phyloP scores from a whole-genome alignment of 305 asterid species.

The Stenogyne calaminthoides region DNA sequence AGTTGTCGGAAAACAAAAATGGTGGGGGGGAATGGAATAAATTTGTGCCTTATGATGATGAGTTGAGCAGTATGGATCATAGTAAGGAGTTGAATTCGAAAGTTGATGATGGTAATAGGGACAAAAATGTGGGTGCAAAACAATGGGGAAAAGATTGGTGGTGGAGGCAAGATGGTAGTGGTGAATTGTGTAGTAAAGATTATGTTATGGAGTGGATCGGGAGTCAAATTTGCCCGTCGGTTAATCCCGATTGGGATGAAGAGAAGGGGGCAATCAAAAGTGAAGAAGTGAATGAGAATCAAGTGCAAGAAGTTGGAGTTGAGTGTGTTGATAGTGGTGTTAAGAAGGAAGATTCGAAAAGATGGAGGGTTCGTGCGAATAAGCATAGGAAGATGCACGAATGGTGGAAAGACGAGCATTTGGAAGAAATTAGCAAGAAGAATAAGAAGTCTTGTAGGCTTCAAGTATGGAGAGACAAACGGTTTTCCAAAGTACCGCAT shows the following conservation, averaged over 20 bases:
- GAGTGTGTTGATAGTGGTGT: slow-evolving; percentile 33
- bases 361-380: slow-evolving; percentile 36
- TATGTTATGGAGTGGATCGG: slow-evolving; percentile 98
- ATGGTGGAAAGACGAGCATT: slow-evolving; percentile 96
- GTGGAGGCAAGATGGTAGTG: slow-evolving; percentile 98
- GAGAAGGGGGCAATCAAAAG: slow-evolving; percentile 51
- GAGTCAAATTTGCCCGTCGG: slow-evolving; percentile 67
- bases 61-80: slow-evolving; percentile 46
- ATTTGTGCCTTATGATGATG: slow-evolving; percentile 60
- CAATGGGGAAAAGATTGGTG: slow-evolving; percentile 99
- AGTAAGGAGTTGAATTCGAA: slow-evolving; percentile 57
- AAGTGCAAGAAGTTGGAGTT: slow-evolving; percentile 34
- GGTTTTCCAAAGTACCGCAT: slow-evolving; percentile 51
- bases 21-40: slow-evolving; percentile 51
- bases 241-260: slow-evolving; percentile 62
- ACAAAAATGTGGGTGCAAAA: slow-evolving; percentile 34
- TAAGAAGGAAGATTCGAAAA: slow-evolving; percentile 43
- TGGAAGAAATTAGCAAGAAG: slow-evolving; percentile 55
- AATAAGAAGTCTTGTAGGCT: slow-evolving; percentile 32
- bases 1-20: slow-evolving; percentile 39
- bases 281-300: slow-evolving; percentile 45
- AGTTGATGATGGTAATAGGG: slow-evolving; percentile 31
- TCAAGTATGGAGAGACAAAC: slow-evolving; percentile 32
- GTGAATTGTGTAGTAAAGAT: slow-evolving; percentile 83
- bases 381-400: slow-evolving; percentile 85